Evolutionary conservation across 345 rosid species (phyloP).

Genomic region (Streptanthus diversifolius): DNA sequence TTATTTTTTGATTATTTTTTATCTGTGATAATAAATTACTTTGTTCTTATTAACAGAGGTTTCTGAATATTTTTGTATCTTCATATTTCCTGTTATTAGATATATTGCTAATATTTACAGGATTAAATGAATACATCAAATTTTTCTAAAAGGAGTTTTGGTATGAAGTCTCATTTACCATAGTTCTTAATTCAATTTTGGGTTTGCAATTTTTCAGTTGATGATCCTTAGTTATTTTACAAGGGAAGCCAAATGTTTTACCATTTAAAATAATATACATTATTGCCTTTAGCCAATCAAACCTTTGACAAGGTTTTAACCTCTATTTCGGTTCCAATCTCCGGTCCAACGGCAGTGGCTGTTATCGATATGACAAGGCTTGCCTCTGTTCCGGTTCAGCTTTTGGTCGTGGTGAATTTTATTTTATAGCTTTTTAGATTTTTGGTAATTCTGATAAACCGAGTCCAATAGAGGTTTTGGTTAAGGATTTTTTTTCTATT

Average conservation of each 20-base stretch:
- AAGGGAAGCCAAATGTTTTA: not conserved
- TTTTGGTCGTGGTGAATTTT: no score
- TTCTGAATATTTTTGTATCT: not conserved
- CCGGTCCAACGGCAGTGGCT: no score
- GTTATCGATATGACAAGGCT: no score
- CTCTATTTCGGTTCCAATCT: no score
- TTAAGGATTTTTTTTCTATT: no score
- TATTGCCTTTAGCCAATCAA: no score
- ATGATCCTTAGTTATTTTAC: not conserved
- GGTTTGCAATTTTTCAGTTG: not conserved
- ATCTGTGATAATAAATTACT: not conserved
- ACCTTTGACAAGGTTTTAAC: no score
- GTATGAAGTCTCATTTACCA: not conserved
- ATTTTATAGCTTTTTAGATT: no score
- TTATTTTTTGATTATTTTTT: conserved; percentile 20
- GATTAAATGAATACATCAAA: not conserved
- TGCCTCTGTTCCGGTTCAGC: no score
- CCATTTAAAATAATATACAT: not conserved
- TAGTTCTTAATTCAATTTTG: not conserved
- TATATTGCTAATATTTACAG: not conserved
- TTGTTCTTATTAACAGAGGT: not conserved
- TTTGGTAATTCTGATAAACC: no score
- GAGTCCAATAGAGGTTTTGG: no score
- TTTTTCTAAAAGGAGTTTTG: not conserved
- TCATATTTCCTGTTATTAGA: not conserved